Conservation (phyloP, 2,329 filamentous ascomycete genomes). For the Calonectria hongkongensis region DNA sequence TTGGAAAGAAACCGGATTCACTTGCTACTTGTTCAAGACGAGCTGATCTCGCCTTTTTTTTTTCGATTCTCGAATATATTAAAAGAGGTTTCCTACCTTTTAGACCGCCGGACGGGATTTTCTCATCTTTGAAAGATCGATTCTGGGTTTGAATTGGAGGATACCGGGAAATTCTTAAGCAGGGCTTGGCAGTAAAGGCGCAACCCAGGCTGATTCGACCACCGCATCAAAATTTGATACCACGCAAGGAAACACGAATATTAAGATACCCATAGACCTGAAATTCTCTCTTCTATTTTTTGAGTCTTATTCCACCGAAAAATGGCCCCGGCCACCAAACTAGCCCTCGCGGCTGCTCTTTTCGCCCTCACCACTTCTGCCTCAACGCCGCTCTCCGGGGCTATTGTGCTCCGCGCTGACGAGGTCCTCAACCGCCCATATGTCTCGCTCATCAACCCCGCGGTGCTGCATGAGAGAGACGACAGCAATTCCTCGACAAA, state of each 20-base stretch:
- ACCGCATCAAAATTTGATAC: conserved; percentile 11
- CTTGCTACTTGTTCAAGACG: not conserved
- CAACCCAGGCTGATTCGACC: not conserved
- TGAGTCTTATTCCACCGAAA: conserved; percentile 19
- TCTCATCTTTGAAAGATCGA: not conserved
- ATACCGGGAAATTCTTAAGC: not conserved
- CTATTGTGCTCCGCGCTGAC: conserved; percentile 52
- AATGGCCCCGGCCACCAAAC: conserved; percentile 49
- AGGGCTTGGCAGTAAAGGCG: not conserved
- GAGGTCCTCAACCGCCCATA: conserved; percentile 58
- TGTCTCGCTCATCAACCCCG: conserved; percentile 45
- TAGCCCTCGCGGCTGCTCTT: conserved; percentile 47
- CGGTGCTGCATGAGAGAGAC: conserved; percentile 40
- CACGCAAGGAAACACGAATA: not conserved
- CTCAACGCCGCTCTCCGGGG: conserved; percentile 38
- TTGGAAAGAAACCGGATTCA: conserved; percentile 16
- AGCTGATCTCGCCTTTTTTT: conserved; percentile 25
- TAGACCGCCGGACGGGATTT: conserved; percentile 35
- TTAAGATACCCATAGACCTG: not conserved
- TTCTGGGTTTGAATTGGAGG: conserved; percentile 9
- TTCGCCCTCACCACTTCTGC: conserved; percentile 48
- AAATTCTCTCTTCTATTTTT: not conserved
- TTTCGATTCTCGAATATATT: conserved; percentile 35
- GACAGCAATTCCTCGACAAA: conserved; percentile 45
- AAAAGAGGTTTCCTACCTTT: not conserved